Evolutionary conservation across 345 rosid species (phyloP).

Genomic region (Turritis glabra): DNA sequence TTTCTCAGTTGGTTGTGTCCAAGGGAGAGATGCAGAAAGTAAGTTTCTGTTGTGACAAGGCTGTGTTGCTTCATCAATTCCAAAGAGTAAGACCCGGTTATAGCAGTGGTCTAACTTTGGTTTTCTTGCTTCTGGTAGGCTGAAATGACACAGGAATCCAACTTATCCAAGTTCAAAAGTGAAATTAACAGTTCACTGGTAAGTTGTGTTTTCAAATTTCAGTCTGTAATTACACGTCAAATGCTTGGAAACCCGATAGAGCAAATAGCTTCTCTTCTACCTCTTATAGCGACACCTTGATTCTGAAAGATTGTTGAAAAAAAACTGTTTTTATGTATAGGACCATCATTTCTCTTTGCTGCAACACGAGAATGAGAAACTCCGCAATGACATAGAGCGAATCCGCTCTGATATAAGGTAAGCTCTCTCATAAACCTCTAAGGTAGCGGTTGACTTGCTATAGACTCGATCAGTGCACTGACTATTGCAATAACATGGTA

Average conservation of each 20-base stretch:
- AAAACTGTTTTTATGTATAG: constrained; percentile 39
- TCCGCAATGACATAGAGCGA: constrained; percentile 72
- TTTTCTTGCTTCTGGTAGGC: constrained; percentile 42
- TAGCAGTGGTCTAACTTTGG: not conserved
- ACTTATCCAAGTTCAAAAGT: constrained; percentile 76
- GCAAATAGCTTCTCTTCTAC: not conserved
- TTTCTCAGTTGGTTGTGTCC: constrained; percentile 71
- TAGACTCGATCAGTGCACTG: constrained; percentile 9
- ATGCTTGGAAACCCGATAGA: not conserved
- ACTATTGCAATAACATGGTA: constrained; percentile 29
- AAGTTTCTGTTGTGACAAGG: not conserved
- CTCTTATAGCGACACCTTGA: not conserved
- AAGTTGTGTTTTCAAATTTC: not conserved
- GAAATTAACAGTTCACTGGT: constrained; percentile 79
- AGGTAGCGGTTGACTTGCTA: not conserved
- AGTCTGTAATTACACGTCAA: not conserved
- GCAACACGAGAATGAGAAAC: constrained; percentile 89
- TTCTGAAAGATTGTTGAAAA: not conserved
- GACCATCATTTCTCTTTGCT: constrained; percentile 69
- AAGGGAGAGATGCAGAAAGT: constrained; percentile 90
- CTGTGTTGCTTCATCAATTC: not conserved
- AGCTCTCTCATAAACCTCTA: not conserved
- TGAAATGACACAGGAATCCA: constrained; percentile 73
- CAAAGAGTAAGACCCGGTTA: not conserved
- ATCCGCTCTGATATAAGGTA: constrained; percentile 79